These are phyloP conservation scores for Pterulicium gracile DNA, from an alignment of 1,284 basidiomycete genomes.

Conservation along the genomic window DNA sequence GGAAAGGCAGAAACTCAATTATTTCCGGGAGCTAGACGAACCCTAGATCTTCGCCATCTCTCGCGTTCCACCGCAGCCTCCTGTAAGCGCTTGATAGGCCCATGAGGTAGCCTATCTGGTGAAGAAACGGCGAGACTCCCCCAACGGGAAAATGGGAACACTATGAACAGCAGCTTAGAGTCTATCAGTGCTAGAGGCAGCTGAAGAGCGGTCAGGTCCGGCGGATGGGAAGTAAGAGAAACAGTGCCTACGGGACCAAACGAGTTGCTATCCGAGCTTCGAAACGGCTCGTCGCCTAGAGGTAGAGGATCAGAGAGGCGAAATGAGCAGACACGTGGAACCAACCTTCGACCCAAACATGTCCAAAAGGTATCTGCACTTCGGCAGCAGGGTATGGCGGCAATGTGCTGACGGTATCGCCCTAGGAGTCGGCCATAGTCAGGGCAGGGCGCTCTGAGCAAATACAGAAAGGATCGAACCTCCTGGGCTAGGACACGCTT, in stretches of 20 bases:
- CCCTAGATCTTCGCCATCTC: background rate
- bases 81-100: background rate
- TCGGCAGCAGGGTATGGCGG: slow-evolving; percentile 57
- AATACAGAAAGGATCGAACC: background rate
- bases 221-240: slow-evolving; percentile 3
- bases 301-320: slow-evolving; percentile 4
- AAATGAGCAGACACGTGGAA: slow-evolving; percentile 4
- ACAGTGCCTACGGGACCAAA: slow-evolving; percentile 53
- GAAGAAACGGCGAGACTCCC: background rate
- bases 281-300: slow-evolving; percentile 52
- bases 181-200: slow-evolving; percentile 53
- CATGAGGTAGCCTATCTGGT: background rate
- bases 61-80: background rate
- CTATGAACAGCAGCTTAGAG: slow-evolving; percentile 43
- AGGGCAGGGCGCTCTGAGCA: background rate
- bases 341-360: slow-evolving; percentile 67
- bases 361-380: slow-evolving; percentile 46
- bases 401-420: slow-evolving; percentile 55
- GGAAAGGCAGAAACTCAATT: too few species aligned
- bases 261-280: slow-evolving; percentile 61
- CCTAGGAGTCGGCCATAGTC: slow-evolving; percentile 13
- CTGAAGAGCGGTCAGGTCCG: slow-evolving; percentile 20
- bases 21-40: too few species aligned
- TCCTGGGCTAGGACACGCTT: slow-evolving; percentile 60
- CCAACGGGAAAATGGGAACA: slow-evolving; percentile 41